Evolutionary conservation across 768 basidiomycete species (phyloP).

Genomic region (Daedaleopsis nitida): DNA sequence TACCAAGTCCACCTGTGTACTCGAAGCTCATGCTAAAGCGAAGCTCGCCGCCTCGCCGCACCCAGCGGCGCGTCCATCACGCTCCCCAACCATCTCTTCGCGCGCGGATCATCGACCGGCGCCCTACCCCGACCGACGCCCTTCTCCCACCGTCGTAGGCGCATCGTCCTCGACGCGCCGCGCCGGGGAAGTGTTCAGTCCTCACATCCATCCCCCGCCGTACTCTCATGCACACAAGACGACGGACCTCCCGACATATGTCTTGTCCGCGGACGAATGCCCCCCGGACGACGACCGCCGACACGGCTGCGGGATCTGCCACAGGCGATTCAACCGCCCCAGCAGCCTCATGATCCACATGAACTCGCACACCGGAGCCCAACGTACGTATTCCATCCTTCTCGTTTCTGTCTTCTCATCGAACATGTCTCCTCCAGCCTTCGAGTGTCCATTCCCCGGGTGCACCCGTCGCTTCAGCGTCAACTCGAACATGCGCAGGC

Average conservation of each 20-base stretch:
- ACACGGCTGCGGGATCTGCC: conserved; percentile 45
- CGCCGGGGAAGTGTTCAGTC: background rate
- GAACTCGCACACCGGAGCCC: conserved; percentile 68
- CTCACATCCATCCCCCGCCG: background rate
- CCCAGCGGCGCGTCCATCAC: background rate
- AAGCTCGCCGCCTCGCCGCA: background rate
- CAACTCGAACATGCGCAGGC: conserved; percentile 83
- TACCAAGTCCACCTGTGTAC: background rate
- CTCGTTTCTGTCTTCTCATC: background rate
- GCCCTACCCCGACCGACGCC: background rate
- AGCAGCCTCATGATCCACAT: conserved; percentile 66
- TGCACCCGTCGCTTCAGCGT: conserved; percentile 82
- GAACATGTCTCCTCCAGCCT: conserved; percentile 46
- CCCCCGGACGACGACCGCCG: conserved; percentile 25
- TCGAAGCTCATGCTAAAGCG: background rate
- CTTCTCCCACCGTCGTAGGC: background rate
- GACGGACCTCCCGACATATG: conserved; percentile 9
- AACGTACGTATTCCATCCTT: conserved; percentile 46
- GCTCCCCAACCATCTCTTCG: background rate
- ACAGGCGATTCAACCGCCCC: conserved; percentile 66
- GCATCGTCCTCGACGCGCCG: background rate
- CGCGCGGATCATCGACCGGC: background rate
- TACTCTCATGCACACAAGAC: background rate
- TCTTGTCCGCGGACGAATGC: conserved; percentile 14
- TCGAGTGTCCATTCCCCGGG: conserved; percentile 71